phyloP scores from a whole-genome alignment of 2,329 filamentous ascomycete genomes.

The Annulohypoxylon truncatum region DNA sequence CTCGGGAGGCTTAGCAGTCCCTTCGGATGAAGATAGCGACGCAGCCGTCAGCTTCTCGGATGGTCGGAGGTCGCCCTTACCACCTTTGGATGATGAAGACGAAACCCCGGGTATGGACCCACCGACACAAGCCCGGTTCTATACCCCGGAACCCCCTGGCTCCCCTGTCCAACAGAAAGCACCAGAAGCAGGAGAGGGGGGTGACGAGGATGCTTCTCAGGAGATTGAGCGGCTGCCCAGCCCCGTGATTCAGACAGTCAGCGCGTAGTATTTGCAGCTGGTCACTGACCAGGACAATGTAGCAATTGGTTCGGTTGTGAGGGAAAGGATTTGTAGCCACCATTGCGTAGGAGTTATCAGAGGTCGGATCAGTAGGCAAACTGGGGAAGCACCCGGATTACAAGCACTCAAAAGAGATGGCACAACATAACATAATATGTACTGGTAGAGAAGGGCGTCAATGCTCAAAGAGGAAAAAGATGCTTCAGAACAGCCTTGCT shows the following conservation, averaged over 20 bases:
- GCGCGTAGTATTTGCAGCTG: constrained; percentile 43
- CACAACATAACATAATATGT: constrained; percentile 30
- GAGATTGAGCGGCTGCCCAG: constrained; percentile 48
- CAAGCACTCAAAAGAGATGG: constrained; percentile 27
- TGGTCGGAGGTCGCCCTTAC: constrained; percentile 66
- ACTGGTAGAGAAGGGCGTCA: constrained; percentile 30
- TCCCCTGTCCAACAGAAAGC: constrained; percentile 46
- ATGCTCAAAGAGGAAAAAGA: constrained; percentile 12
- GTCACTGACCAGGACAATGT: neutral
- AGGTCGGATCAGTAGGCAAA: constrained; percentile 21
- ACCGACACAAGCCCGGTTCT: constrained; percentile 52
- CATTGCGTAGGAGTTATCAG: constrained; percentile 37
- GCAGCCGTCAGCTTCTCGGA: constrained; percentile 70
- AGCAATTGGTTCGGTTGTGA: constrained; percentile 23
- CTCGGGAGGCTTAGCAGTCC: constrained; percentile 58
- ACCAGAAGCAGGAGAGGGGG: constrained; percentile 40
- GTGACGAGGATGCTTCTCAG: constrained; percentile 36
- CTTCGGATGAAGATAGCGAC: constrained; percentile 70
- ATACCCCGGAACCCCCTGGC: constrained; percentile 56
- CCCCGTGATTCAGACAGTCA: constrained; percentile 51
- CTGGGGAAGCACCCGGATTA: constrained; percentile 26
- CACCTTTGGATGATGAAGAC: constrained; percentile 56
- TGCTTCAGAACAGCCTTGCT: constrained; percentile 11
- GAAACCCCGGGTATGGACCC: constrained; percentile 31
- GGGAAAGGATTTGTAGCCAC: constrained; percentile 18